Base-by-base conservation (phyloP, 495 filamentous ascomycete species). In the Hamigera avellanea region DNA sequence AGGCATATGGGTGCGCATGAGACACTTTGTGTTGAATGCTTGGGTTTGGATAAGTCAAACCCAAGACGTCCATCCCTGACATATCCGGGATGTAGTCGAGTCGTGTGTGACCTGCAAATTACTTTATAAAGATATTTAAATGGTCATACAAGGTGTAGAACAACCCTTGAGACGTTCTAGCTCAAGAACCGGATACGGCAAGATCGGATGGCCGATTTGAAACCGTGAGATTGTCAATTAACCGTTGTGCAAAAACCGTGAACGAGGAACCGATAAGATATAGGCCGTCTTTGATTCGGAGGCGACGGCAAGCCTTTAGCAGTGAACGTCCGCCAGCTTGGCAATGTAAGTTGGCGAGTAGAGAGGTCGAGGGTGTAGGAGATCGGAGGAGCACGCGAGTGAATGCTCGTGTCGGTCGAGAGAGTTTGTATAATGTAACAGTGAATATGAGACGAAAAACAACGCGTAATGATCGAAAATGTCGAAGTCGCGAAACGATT, bases 1-100 rank as follows among this genome's bases (percentile, higher is more conserved):
- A 70, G 48, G 68, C 70, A 53, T 85, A 86, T 42, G 78, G 76
- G 47, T 66, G 59, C 48, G 61, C 54, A 50, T 61, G 51, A 37
- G 55, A 51, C 45, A 58, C 52, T 53, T 54, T 59, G 38, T 50
- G 48, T 39, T 50, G 52, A 40, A 50, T 43, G 41, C 54, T 43
- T 39, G 56, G 55, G 61, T 65, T 64, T 52, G 63, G 57, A 41
- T 53, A 35, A 33, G 53, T 64, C 56, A 63, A 54, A 59, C 62
- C 61, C 56, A 66, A 59, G 55, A 61, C 59, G 61, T 66, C 62
- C 57, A 66, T 62, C 49, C 57, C 57, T 56, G 61, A 54, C 64
- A 66, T 66, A 60, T 68, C 58, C 59, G 50, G 37, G 29, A 46
- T 40, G 15, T 37, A 36, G 35, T 43, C 35, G 38, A 46, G 41